These are phyloP conservation scores for Taiwanofungus camphoratus DNA, from an alignment of 1,284 basidiomycete genomes.

Conservation along the genomic window DNA sequence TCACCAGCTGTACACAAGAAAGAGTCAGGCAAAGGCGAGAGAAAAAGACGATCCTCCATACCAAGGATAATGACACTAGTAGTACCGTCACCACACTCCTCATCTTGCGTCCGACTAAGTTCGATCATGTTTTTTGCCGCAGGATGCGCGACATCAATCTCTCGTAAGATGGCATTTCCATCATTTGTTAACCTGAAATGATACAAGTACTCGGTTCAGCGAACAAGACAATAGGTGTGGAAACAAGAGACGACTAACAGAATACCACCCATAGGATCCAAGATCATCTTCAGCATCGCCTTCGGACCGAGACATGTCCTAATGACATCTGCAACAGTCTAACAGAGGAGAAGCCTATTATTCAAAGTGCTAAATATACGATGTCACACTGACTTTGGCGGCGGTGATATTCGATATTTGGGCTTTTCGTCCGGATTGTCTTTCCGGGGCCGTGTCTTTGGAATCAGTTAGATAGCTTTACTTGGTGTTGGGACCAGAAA, in stretches of 20 bases:
- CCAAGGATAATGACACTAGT: constrained; percentile 97
- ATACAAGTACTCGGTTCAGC: constrained; percentile 1
- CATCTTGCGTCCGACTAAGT: constrained; percentile 94
- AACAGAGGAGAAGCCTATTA: constrained; percentile 1
- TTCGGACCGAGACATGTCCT: constrained; percentile 96
- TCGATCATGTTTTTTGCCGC: constrained; percentile 99
- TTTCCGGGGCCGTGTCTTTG: constrained; percentile 86
- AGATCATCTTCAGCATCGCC: constrained; percentile 99
- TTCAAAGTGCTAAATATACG: too few relatives aligned
- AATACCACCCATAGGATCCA: constrained; percentile 97
- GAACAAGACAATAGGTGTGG: neutral
- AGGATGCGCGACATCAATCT: constrained; percentile 97
- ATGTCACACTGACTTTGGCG: constrained; percentile 74
- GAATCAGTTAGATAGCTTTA: neutral
- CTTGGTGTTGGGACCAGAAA: neutral
- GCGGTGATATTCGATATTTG: constrained; percentile 97
- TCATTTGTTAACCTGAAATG: constrained; percentile 75
- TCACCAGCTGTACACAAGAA: constrained; percentile 73
- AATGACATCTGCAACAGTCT: constrained; percentile 99
- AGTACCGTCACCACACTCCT: constrained; percentile 98
- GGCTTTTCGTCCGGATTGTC: constrained; percentile 92
- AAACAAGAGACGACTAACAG: constrained; percentile 46
- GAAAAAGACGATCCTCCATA: constrained; percentile 33
- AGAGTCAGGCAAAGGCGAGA: neutral
- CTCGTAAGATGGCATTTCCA: constrained; percentile 94